A percentile compares a stretch with the other conserved stretches of the same genome.
These are phyloP conservation scores for Tuber aestivum DNA, from an alignment of 495 filamentous ascomycete genomes.

Conservation along the genomic window DNA sequence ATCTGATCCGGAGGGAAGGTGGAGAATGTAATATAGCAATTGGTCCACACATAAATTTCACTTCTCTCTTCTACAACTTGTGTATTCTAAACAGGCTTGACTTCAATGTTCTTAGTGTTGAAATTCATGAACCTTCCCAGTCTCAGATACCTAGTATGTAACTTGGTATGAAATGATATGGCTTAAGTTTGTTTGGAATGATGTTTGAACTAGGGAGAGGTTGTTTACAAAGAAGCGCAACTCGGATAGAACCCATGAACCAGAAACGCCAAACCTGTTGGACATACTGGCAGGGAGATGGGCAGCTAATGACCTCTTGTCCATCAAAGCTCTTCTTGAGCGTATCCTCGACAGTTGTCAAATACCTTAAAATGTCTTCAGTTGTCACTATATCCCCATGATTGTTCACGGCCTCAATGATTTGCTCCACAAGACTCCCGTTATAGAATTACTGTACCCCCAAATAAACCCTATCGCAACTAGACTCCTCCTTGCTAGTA, in stretches of 20 bases:
- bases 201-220: too few species aligned
- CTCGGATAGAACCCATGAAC: slow-evolving; percentile 12
- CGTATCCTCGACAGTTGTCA: slow-evolving; percentile 35
- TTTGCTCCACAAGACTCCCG: slow-evolving; percentile 27
- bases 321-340: slow-evolving; percentile 27
- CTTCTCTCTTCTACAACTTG: too few species aligned
- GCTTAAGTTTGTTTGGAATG: too few species aligned
- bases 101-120: too few species aligned
- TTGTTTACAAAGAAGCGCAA: too few species aligned
- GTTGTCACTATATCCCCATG: slow-evolving; percentile 31
- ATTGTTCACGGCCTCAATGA: slow-evolving; percentile 20
- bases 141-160: too few species aligned
- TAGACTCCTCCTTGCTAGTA: slow-evolving; percentile 12
- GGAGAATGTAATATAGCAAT: too few species aligned
- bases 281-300: slow-evolving; percentile 36
- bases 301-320: slow-evolving; percentile 37
- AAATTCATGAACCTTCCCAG: too few species aligned
- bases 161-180: too few species aligned
- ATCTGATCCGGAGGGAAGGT: too few species aligned
- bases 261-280: not conserved
- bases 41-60: too few species aligned
- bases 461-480: slow-evolving; percentile 10
- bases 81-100: too few species aligned
- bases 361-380: slow-evolving; percentile 35
- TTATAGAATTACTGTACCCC: slow-evolving; percentile 39